phyloP scores from a whole-genome alignment of 352 stramenopile genomes.

The Halophytophthora batemanensis region DNA sequence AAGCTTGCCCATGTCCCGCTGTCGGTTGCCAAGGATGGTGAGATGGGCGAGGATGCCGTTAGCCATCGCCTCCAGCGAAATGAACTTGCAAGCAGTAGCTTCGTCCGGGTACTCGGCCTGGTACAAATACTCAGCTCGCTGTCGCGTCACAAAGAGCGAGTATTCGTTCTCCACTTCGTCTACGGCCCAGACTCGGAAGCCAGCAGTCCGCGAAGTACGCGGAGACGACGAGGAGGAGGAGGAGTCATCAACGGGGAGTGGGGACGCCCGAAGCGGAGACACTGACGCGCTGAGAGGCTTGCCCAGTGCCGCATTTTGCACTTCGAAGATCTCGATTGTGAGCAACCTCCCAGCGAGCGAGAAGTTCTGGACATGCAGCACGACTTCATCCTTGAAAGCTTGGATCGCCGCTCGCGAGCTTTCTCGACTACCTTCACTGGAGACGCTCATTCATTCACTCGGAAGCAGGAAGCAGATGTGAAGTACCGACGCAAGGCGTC shows the following conservation, averaged over 20 bases:
- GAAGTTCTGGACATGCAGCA: conserved; percentile 34
- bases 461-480: neutral
- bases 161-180: conserved; percentile 72
- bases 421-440: neutral
- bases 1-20: conserved; percentile 60
- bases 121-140: conserved; percentile 49
- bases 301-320: conserved; percentile 10
- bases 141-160: conserved; percentile 43
- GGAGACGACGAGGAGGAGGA: conserved; percentile 1
- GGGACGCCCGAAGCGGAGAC: conserved; percentile 3
- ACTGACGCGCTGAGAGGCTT: conserved; percentile 8
- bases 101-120: conserved; percentile 16
- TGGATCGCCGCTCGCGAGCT: conserved; percentile 11
- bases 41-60: conserved; percentile 50
- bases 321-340: conserved; percentile 33
- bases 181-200: conserved; percentile 50
- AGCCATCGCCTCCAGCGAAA: conserved; percentile 32
- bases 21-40: conserved; percentile 65
- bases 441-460: conserved; percentile 13
- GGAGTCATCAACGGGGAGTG: conserved; percentile 2
- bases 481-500: no score
- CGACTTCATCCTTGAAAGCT: conserved; percentile 18
- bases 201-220: conserved; percentile 8
- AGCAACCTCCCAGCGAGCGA: conserved; percentile 32
- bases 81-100: neutral